Base-by-base conservation (phyloP, 192 early-diverging fungal species). In the Coemansia umbellata region DNA sequence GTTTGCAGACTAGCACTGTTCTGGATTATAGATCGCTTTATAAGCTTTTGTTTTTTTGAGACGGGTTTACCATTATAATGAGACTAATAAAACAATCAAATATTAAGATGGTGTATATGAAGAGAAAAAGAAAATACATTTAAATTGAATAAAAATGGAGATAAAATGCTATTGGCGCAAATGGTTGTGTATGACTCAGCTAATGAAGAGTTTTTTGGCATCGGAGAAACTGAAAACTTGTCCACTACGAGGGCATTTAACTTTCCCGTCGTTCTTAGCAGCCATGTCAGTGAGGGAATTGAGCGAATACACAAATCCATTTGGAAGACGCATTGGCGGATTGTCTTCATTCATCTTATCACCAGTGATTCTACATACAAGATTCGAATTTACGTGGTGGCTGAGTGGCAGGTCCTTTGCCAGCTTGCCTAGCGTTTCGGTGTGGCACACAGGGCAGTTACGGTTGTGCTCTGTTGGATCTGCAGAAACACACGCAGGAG, bases 261-360 rank as follows among this genome's bases (percentile, higher is more conserved):
- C 72, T 50, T 82, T 77, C 37, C 84, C 86, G 60, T 80, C 66
- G 30, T 83, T 74, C 50, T 64, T 82, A n/a, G 50, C 56, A 1
- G 84, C 81, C 83, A 90, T 86, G 5, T 87, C 86, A 23, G 65
- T 60, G 5, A 93, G 61, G 8, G 91, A 85, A 79, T 84, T 67
- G 23, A 72, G 72, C 7, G 91, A 94, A 65, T 99, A 99, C 9
- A 97, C 95, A 39, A 91, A 85, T 35, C 95, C 95, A 74, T 99
- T 98, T 17, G 94, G 95, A 44, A 98, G 74, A 3, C 89, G 82
- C 89, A 99, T 87, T 0, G 95, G 95, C 37, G 88, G 85, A 63
- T 99, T 99, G 68, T 94, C 84, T 63, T 92, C 95, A 66, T 96
- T 86, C 90, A 99, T 98, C 23, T 93, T 92, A 31, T 86, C 82